Conservation (phyloP, 208 protist genomes). For the Acanthamoeba culbertsoni region DNA sequence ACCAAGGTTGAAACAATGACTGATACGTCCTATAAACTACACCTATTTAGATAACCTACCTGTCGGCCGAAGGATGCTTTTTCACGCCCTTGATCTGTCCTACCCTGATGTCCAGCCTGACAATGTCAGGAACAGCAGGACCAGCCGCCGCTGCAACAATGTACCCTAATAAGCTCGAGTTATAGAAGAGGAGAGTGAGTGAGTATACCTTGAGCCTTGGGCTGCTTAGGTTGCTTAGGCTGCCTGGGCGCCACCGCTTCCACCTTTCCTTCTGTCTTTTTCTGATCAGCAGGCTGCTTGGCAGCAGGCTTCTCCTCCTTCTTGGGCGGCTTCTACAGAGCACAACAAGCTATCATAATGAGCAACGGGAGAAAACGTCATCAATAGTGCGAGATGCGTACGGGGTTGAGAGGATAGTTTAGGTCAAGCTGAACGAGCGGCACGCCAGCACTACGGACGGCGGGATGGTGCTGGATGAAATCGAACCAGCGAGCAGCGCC, state of each 20-base stretch:
- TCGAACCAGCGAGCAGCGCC: slow-evolving; percentile 53
- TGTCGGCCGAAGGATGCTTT: slow-evolving; percentile 54
- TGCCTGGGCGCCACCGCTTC: neutral
- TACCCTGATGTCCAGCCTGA: slow-evolving; percentile 40
- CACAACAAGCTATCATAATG: neutral
- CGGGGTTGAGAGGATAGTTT: neutral
- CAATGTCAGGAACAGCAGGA: neutral
- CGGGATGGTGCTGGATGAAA: slow-evolving; percentile 43
- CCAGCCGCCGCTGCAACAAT: neutral
- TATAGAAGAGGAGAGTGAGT: neutral
- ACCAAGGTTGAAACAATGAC: neutral
- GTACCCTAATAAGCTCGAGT: neutral
- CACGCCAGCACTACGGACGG: neutral
- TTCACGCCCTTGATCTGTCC: neutral
- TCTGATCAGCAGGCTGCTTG: neutral
- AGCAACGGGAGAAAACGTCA: neutral
- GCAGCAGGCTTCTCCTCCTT: slow-evolving; percentile 6
- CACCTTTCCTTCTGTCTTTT: neutral
- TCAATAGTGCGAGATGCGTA: neutral
- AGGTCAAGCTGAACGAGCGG: neutral
- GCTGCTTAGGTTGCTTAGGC: slow-evolving; percentile 27
- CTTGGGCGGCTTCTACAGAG: slow-evolving; percentile 28
- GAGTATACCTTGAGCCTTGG: neutral
- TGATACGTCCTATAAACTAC: no score
- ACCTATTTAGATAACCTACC: no score